Evolutionary conservation across 768 basidiomycete species (phyloP).

Genomic region (Chlorophyllum brunneum): DNA sequence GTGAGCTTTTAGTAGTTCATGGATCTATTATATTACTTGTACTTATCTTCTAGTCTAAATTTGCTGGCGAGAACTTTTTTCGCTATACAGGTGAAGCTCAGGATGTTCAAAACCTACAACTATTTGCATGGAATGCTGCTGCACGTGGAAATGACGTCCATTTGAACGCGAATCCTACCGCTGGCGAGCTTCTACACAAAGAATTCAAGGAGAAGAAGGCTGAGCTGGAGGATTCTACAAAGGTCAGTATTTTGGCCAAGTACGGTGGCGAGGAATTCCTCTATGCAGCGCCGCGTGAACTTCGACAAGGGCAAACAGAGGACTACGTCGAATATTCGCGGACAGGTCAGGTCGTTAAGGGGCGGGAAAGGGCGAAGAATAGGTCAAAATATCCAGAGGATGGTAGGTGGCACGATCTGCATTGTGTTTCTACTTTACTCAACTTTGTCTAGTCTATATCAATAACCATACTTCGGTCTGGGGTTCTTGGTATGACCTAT

Average conservation of each 20-base stretch:
- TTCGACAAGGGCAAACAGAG: constrained; percentile 94
- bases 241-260: constrained; percentile 84
- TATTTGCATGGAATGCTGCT: constrained; percentile 97
- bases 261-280: constrained; percentile 96
- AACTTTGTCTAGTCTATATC: constrained; percentile 55
- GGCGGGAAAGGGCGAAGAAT: constrained; percentile 82
- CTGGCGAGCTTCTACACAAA: constrained; percentile 86
- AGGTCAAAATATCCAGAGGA: constrained; percentile 96
- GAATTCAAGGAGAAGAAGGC: constrained; percentile 94
- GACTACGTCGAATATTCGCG: constrained; percentile 97
- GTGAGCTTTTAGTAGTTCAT: constrained; percentile 39
- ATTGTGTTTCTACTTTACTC: constrained; percentile 11
- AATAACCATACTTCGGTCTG: constrained; percentile 97
- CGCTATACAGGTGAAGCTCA: constrained; percentile 90
- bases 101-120: constrained; percentile 86
- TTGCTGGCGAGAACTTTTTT: constrained; percentile 96
- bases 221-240: constrained; percentile 80
- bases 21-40: constrained; percentile 4
- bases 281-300: constrained; percentile 83
- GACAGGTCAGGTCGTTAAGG: constrained; percentile 87
- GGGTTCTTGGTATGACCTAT: constrained; percentile 90
- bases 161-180: constrained; percentile 93
- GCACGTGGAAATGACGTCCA: constrained; percentile 93
- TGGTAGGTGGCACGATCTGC: constrained; percentile 49
- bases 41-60: constrained; percentile 56